These are phyloP conservation scores for Albizia julibrissin DNA, from an alignment of 306 rosid species.

Conservation along the genomic window DNA sequence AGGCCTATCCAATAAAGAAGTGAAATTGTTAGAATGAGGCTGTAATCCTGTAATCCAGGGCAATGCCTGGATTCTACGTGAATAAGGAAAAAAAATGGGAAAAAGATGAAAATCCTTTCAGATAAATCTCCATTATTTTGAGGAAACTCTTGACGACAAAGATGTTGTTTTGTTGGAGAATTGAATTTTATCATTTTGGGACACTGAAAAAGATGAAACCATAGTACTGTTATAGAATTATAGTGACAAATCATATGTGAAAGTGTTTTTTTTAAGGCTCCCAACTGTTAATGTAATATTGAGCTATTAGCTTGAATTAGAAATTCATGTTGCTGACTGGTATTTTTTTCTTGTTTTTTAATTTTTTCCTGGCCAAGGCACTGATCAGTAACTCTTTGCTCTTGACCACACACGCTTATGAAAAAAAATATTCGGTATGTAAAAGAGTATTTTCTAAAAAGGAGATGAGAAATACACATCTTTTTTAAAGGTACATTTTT, in stretches of 20 bases:
- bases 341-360: too few species aligned
- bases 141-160: background rate
- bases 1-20: background rate
- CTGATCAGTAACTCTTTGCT: background rate
- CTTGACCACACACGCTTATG: too few species aligned
- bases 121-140: background rate
- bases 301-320: background rate
- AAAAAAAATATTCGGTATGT: too few species aligned
- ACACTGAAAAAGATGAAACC: slow-evolving; percentile 9
- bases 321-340: background rate
- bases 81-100: background rate
- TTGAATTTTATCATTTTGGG: slow-evolving; percentile 14
- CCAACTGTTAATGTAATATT: background rate
- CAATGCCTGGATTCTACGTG: background rate
- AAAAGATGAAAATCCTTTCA: background rate
- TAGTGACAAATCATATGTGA: background rate
- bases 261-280: background rate
- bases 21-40: background rate
- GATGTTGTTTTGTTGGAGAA: background rate
- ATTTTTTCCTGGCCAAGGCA: background rate
- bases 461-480: too few species aligned
- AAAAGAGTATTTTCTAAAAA: too few species aligned
- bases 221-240: background rate
- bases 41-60: background rate
- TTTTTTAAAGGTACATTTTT: too few species aligned